Percentiles rank a stretch among this genome's conserved stretches.
These are phyloP conservation scores for Eucalyptus erythrocorys DNA, from an alignment of 345 rosid genomes.

Conservation along the genomic window DNA sequence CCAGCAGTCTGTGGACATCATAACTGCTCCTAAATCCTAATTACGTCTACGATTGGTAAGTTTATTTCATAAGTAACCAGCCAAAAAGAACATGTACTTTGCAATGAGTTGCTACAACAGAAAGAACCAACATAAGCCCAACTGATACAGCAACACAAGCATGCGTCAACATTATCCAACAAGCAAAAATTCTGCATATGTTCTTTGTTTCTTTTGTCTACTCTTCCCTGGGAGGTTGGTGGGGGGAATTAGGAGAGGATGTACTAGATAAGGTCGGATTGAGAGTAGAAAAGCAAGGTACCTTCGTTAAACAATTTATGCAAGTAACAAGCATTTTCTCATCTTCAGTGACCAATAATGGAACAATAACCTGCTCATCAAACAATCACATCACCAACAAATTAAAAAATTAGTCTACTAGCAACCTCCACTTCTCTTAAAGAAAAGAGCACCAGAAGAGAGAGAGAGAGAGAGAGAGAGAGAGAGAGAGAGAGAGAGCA, in stretches of 20 bases:
- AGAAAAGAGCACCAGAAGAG: neutral
- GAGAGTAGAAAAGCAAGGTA: neutral
- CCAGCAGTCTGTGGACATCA: neutral
- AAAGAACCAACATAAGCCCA: neutral
- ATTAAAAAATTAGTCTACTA: neutral
- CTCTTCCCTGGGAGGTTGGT: neutral
- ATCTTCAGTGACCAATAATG: constrained; percentile 40
- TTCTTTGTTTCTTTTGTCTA: neutral
- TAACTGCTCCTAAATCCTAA: neutral
- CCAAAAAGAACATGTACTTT: neutral
- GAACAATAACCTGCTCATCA: constrained; percentile 29
- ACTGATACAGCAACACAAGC: neutral
- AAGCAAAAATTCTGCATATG: neutral
- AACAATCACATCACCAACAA: neutral
- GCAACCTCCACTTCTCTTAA: neutral
- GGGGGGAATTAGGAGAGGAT: neutral
- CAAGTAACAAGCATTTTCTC: constrained; percentile 44
- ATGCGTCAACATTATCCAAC: neutral
- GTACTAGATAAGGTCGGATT: neutral
- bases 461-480: neutral
- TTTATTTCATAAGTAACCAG: neutral
- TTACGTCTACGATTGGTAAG: neutral
- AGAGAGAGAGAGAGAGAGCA: neutral
- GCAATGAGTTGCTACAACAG: neutral
- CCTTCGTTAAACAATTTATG: constrained; percentile 48